phyloP scores from a whole-genome alignment of 2,329 filamentous ascomycete genomes.

The Alternaria burnsii region DNA sequence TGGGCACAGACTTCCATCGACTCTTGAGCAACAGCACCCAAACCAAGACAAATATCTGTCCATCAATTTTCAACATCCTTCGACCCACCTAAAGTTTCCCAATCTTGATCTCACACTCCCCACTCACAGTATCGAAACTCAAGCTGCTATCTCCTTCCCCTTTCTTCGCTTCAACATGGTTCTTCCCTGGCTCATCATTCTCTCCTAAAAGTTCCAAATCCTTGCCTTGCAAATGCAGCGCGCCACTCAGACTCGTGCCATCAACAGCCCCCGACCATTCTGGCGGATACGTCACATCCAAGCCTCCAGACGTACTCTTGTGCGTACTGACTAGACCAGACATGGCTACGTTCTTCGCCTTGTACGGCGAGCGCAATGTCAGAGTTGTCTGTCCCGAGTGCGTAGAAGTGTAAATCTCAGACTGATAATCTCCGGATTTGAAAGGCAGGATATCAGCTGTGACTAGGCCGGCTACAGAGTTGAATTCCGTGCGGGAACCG shows the following conservation, averaged over 20 bases:
- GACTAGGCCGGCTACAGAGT: slow-evolving; percentile 50
- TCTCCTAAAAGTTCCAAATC: slow-evolving; percentile 46
- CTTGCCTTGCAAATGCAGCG: slow-evolving; percentile 50
- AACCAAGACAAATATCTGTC: not conserved
- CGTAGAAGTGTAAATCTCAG: slow-evolving; percentile 46
- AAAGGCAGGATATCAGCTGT: slow-evolving; percentile 51
- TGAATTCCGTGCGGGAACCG: slow-evolving; percentile 49
- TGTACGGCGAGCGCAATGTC: slow-evolving; percentile 46
- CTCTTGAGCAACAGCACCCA: not conserved
- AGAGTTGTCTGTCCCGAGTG: slow-evolving; percentile 48
- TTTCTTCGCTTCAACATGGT: slow-evolving; percentile 52
- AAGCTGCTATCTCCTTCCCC: slow-evolving; percentile 47
- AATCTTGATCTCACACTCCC: slow-evolving; percentile 44
- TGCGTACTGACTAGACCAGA: slow-evolving; percentile 46
- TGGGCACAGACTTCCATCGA: not conserved
- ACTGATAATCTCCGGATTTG: slow-evolving; percentile 35
- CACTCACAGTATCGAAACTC: slow-evolving; percentile 46
- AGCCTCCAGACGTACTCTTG: slow-evolving; percentile 44
- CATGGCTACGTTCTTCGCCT: slow-evolving; percentile 34
- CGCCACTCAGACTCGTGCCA: slow-evolving; percentile 49
- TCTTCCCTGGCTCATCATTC: slow-evolving; percentile 38
- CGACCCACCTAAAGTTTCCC: slow-evolving; percentile 31
- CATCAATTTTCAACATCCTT: not conserved
- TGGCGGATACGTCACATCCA: slow-evolving; percentile 52
- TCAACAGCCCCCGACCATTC: slow-evolving; percentile 54